These are phyloP conservation scores for Herpetomonas muscarum DNA, from an alignment of 208 protist species.

Conservation along the genomic window DNA sequence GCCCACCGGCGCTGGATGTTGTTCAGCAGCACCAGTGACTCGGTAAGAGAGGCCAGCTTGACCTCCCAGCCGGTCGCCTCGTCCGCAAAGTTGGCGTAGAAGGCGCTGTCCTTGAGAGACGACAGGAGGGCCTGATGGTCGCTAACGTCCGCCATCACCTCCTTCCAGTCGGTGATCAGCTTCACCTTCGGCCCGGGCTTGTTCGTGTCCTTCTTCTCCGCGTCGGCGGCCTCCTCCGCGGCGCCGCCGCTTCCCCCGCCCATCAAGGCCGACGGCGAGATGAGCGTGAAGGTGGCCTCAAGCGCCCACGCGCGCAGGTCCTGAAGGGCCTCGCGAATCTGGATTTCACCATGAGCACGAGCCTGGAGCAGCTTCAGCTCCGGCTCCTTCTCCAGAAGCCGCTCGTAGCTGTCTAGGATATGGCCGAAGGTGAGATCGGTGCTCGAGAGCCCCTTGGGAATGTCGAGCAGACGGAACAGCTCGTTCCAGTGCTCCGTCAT, in stretches of 20 bases:
- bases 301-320: conserved; percentile 92
- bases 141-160: conserved; percentile 93
- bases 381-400: conserved; percentile 70
- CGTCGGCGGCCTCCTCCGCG: too few species aligned
- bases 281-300: conserved; percentile 85
- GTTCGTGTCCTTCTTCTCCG: too few species aligned
- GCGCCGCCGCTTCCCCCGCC: neutral
- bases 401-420: conserved; percentile 76
- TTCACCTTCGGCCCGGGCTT: conserved; percentile 51
- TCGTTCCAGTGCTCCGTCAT: conserved; percentile 96
- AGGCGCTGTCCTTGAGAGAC: conserved; percentile 96
- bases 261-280: conserved; percentile 38
- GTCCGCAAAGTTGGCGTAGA: conserved; percentile 92
- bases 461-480: conserved; percentile 88
- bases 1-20: conserved; percentile 97
- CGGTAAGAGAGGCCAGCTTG: conserved; percentile 85
- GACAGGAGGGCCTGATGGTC: conserved; percentile 94
- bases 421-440: conserved; percentile 87
- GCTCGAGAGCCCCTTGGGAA: conserved; percentile 75
- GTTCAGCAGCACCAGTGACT: conserved; percentile 87
- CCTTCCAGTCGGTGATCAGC: conserved; percentile 98
- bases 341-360: conserved; percentile 93
- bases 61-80: conserved; percentile 87
- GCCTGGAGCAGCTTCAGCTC: conserved; percentile 92
- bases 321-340: conserved; percentile 93